These are phyloP conservation scores for Beauveria sp. DNA, from an alignment of 2,329 filamentous ascomycete species.

Conservation along the genomic window DNA sequence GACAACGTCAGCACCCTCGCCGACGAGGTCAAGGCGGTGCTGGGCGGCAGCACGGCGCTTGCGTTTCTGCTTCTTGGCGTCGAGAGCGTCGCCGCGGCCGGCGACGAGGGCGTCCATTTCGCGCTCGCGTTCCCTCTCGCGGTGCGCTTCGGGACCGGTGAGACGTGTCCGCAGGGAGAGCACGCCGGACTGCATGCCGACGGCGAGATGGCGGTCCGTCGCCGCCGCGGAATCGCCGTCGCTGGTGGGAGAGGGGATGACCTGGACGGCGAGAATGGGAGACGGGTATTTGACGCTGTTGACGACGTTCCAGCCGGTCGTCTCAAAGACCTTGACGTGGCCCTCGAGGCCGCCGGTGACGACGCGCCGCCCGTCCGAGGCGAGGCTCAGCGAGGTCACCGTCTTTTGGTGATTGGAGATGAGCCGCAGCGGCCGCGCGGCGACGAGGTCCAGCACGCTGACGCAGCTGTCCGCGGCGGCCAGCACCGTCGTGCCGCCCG, in stretches of 20 bases:
- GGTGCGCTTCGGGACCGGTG: conserved; percentile 70
- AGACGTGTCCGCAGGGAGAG: conserved; percentile 85
- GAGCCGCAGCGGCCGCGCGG: conserved; percentile 77
- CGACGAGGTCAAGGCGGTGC: conserved; percentile 66
- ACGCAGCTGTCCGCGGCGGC: conserved; percentile 81
- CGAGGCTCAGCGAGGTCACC: conserved; percentile 77
- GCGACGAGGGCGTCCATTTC: conserved; percentile 78
- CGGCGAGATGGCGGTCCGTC: conserved; percentile 83
- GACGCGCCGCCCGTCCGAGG: conserved; percentile 71
- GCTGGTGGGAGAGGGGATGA: conserved; percentile 41
- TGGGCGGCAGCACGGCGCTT: conserved; percentile 45
- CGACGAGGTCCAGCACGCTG: conserved; percentile 85
- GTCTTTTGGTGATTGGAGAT: conserved; percentile 97
- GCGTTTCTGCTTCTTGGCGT: conserved; percentile 62
- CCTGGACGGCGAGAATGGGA: conserved; percentile 76
- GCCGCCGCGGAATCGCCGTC: not conserved
- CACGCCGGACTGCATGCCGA: conserved; percentile 92
- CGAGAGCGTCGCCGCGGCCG: conserved; percentile 71
- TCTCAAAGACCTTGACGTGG: conserved; percentile 96
- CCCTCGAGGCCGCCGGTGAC: conserved; percentile 88
- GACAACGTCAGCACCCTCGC: conserved; percentile 80
- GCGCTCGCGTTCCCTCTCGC: conserved; percentile 68
- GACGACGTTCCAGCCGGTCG: conserved; percentile 91
- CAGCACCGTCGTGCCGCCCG: conserved; percentile 77
- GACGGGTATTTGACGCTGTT: conserved; percentile 88